Base-by-base conservation (phyloP, 257 asterid genomes). In the Fraxinus quadrangulata region DNA sequence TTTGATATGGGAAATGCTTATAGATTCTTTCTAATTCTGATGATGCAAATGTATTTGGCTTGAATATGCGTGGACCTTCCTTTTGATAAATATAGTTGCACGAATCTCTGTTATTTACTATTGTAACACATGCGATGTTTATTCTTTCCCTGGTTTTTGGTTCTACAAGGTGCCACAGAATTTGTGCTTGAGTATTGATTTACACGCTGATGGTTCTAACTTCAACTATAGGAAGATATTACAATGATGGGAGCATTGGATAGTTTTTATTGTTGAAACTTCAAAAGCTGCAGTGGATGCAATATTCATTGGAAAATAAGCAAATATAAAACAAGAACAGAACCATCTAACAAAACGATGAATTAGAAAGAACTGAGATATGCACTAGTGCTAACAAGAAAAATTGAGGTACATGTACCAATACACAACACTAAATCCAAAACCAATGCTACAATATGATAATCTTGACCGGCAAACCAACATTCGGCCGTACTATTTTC, bases 1-100 rank as follows among this genome's bases (percentile, higher is more conserved):
- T 75, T 76, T 65, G 14, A 37, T 28, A 37, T 24, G 71, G 3
- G 31, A 74, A 17, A 10, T 23, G 6, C 17, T 42, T 24, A n/a
- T 45, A 3, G n/a, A 51, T 40, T 3, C n/a, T 39, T 39, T 61
- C 6, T 24, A 59, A 19, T 12, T 39, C 16, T 59, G 12, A 37
- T 45, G 68, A 76, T 47, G 47, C 76, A 69, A 77, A 33, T 81
- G 73, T 72, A 71, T 33, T 70, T 39, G 21, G 75, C 49, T 47
- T 70, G 70, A 63, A 6, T 67, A 19, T 77, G 24, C n/a, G 7
- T 23, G 16, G 34, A 33, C 14, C 26, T 70, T 77, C n/a, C 24
- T 77, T 56, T 40, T 45, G 40, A 66, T 10, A 28, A 40, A 12
- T 4, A 34, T 45, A 16, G 10, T 17, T 72, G 12, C 70, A 34